These are phyloP conservation scores for Rachicladosporium sp. DNA, from an alignment of 2,329 filamentous ascomycete genomes.

Conservation along the genomic window DNA sequence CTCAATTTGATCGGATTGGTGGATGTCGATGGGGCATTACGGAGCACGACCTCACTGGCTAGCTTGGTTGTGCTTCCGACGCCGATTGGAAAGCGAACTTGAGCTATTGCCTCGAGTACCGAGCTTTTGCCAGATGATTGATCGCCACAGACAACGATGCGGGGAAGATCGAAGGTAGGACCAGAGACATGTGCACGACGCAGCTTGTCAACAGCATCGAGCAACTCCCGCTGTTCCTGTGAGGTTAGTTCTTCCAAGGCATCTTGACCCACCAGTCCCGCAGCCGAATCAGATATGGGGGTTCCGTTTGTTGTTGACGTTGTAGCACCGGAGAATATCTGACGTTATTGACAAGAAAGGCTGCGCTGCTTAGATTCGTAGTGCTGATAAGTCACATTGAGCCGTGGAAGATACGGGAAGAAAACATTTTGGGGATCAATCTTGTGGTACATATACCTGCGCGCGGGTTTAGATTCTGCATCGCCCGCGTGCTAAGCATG, in stretches of 20 bases:
- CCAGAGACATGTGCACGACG: background rate
- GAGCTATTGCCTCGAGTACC: slow-evolving; percentile 2
- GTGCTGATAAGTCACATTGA: no score
- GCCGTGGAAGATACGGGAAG: no score
- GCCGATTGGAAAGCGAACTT: background rate
- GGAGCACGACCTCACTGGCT: slow-evolving; percentile 1
- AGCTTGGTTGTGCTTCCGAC: background rate
- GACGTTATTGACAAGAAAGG: no score
- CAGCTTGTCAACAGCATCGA: slow-evolving; percentile 2
- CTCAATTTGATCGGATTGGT: background rate
- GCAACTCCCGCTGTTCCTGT: slow-evolving; percentile 1
- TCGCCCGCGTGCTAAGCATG: no score
- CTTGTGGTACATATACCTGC: no score
- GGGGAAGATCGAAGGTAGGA: slow-evolving; percentile 1
- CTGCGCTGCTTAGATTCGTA: no score
- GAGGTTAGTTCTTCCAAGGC: slow-evolving; percentile 1
- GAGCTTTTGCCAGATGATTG: slow-evolving; percentile 3
- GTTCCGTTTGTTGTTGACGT: no score
- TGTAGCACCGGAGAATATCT: no score
- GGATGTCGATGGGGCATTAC: background rate
- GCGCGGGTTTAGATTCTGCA: no score
- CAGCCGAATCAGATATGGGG: no score
- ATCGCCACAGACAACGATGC: slow-evolving; percentile 3
- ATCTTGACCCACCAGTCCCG: background rate
- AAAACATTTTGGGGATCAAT: no score